These are phyloP conservation scores for Huntiella moniliformis DNA, from an alignment of 2,329 filamentous ascomycete species.

Conservation along the genomic window DNA sequence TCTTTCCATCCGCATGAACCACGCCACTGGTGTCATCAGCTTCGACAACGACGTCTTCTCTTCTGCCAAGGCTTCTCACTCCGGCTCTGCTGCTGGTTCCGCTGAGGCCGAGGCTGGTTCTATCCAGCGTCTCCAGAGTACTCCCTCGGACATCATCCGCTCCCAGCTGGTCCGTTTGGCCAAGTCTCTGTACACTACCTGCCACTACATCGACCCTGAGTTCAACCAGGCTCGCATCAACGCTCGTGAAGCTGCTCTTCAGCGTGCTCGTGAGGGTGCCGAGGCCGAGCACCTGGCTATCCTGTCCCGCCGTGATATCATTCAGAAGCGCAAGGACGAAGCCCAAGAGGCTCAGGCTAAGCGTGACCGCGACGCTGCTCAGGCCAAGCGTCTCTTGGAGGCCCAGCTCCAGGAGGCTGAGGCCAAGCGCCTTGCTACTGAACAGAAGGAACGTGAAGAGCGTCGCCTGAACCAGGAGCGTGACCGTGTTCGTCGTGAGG, in stretches of 20 bases:
- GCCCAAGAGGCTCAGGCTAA: conserved; percentile 75
- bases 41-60: conserved; percentile 98
- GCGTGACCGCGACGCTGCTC: conserved; percentile 83
- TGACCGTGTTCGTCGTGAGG: conserved; percentile 76
- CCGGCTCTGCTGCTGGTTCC: conserved; percentile 67
- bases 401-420: conserved; percentile 83
- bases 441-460: conserved; percentile 78
- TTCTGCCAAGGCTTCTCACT: conserved; percentile 77
- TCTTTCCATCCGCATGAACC: conserved; percentile 85
- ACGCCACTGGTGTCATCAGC: conserved; percentile 83
- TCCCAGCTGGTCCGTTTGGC: conserved; percentile 83
- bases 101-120: conserved; percentile 69
- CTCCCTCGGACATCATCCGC: conserved; percentile 90
- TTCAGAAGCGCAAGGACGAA: conserved; percentile 92
- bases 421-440: conserved; percentile 70
- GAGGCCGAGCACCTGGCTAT: conserved; percentile 79
- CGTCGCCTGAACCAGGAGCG: conserved; percentile 73
- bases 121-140: conserved; percentile 91
- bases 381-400: conserved; percentile 67
- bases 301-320: conserved; percentile 70
- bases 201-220: conserved; percentile 82
- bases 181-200: conserved; percentile 79
- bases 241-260: conserved; percentile 61
- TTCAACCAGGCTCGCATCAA: conserved; percentile 68
- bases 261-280: conserved; percentile 69